phyloP scores from a whole-genome alignment of 140 eudicot species.

The Ambrosia hybrid region DNA sequence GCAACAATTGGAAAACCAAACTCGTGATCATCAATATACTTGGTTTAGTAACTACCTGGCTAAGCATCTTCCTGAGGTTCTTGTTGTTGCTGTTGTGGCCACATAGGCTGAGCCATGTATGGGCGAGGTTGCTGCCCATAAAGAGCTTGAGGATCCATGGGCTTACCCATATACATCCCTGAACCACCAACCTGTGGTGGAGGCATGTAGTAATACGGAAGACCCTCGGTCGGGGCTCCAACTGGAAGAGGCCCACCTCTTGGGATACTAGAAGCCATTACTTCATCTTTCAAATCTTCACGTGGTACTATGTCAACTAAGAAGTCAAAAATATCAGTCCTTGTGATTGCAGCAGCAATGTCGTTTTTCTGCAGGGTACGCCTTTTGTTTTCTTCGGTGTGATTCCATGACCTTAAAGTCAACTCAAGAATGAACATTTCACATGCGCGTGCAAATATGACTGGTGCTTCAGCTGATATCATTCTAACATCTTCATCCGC shows the following conservation, averaged over 20 bases:
- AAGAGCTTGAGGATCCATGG: slow-evolving; percentile 63
- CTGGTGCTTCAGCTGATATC: slow-evolving; percentile 92
- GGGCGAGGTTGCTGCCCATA: slow-evolving; percentile 78
- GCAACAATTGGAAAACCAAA: not conserved
- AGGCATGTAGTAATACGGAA: slow-evolving; percentile 77
- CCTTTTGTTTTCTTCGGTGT: slow-evolving; percentile 84
- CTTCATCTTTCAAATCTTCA: slow-evolving; percentile 76
- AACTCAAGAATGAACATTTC: slow-evolving; percentile 84
- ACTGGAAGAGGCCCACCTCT: slow-evolving; percentile 64
- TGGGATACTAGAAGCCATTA: slow-evolving; percentile 65
- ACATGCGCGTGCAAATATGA: slow-evolving; percentile 80
- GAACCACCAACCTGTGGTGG: slow-evolving; percentile 68
- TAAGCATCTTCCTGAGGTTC: slow-evolving; percentile 71
- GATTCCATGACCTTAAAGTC: slow-evolving; percentile 79
- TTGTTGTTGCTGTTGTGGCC: slow-evolving; percentile 81
- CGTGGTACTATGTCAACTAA: slow-evolving; percentile 77
- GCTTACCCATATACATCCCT: slow-evolving; percentile 72
- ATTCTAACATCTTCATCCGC: slow-evolving; percentile 88
- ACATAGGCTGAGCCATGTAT: slow-evolving; percentile 70
- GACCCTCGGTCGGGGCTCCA: slow-evolving; percentile 70
- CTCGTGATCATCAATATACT: slow-evolving; percentile 11
- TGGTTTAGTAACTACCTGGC: slow-evolving; percentile 22
- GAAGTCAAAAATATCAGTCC: slow-evolving; percentile 82
- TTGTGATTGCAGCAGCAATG: slow-evolving; percentile 79
- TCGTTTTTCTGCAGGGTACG: slow-evolving; percentile 89